Evolutionary conservation across 169 alveolate genomes (phyloP).

Genomic region (Plasmodium falciparum): DNA sequence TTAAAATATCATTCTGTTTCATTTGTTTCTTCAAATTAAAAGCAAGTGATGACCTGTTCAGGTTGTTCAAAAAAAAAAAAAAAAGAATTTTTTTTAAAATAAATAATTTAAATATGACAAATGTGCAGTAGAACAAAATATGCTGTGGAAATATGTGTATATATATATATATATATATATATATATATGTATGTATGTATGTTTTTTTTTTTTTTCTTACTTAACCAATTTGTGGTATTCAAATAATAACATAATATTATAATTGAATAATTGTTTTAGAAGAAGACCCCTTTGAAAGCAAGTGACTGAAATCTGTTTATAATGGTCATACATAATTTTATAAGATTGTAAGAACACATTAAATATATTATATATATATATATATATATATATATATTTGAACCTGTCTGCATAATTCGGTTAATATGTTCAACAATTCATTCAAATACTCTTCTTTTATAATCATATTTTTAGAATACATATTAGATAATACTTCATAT

Average conservation of each 20-base stretch:
- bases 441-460: constrained; percentile 36
- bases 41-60: constrained; percentile 45
- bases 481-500: constrained; percentile 20
- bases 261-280: constrained; percentile 49
- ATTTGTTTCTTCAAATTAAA: constrained; percentile 63
- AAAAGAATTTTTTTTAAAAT: neutral
- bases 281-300: constrained; percentile 32
- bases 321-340: no score
- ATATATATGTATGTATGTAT: neutral
- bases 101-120: no score
- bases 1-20: constrained; percentile 14
- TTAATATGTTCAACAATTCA: constrained; percentile 35
- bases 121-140: neutral
- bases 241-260: constrained; percentile 28
- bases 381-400: neutral
- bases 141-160: neutral
- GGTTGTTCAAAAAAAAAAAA: neutral
- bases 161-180: no score
- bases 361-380: neutral
- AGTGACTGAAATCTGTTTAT: constrained; percentile 30
- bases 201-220: constrained; percentile 15
- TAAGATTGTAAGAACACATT: neutral
- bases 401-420: constrained; percentile 76
- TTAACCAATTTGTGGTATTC: constrained; percentile 55
- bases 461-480: constrained; percentile 31